phyloP scores from a whole-genome alignment of 257 asterid genomes.

The Handroanthus guayacan region DNA sequence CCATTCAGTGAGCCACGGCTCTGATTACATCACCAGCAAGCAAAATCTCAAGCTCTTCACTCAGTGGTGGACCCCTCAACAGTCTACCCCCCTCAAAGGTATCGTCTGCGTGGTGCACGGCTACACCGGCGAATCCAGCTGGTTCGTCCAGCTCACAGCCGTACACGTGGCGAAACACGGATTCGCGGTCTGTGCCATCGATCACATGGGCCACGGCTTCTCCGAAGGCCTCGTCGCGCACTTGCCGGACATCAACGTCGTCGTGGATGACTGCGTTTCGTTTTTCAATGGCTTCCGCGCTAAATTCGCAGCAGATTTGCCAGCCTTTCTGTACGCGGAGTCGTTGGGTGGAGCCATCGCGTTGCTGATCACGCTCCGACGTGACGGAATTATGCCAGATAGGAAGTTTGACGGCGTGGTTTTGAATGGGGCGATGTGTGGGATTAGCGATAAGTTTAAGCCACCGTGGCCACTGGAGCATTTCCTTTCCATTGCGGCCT shows the following conservation, averaged over 20 bases:
- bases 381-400: slow-evolving; percentile 58
- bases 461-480: slow-evolving; percentile 99
- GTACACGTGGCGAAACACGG: slow-evolving; percentile 72
- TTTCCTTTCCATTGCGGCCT: slow-evolving; percentile 81
- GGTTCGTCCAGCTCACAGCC: slow-evolving; percentile 94
- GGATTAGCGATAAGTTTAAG: slow-evolving; percentile 88
- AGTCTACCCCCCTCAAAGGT: slow-evolving; percentile 53
- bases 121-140: slow-evolving; percentile 95
- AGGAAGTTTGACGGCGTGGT: slow-evolving; percentile 77
- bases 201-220: slow-evolving; percentile 95
- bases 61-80: slow-evolving; percentile 89
- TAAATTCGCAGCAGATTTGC: slow-evolving; percentile 50
- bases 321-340: slow-evolving; percentile 81
- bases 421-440: slow-evolving; percentile 95
- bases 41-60: slow-evolving; percentile 87
- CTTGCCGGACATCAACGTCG: slow-evolving; percentile 72
- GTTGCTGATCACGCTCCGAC: slow-evolving; percentile 73
- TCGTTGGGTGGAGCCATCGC: slow-evolving; percentile 96
- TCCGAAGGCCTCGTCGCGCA: slow-evolving; percentile 85
- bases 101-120: slow-evolving; percentile 89
- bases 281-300: slow-evolving; percentile 70
- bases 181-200: slow-evolving; percentile 95
- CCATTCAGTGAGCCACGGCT: slow-evolving; percentile 72
- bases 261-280: slow-evolving; percentile 75
- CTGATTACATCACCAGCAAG: slow-evolving; percentile 72